Conservation (phyloP, 371 early-diverging fungal species). For the Rhizopus microsporus region DNA sequence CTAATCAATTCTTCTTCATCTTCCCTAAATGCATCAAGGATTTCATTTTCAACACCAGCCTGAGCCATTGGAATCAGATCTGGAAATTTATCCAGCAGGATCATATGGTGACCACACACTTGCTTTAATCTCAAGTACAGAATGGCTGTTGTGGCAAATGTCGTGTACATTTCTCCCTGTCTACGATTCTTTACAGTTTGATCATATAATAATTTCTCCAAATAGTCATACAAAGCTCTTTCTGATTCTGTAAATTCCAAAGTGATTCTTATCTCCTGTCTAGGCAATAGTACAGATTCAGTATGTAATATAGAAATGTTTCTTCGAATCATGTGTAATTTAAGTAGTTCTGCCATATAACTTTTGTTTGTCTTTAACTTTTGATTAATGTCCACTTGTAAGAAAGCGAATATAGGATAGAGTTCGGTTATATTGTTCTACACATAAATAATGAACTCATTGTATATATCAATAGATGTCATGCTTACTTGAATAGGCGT, state of each 20-base stretch:
- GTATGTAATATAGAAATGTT: conserved; percentile 26
- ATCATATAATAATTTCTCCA: conserved; percentile 38
- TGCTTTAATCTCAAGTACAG: conserved; percentile 46
- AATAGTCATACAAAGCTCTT: conserved; percentile 44
- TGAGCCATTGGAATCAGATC: conserved; percentile 34
- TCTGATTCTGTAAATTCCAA: conserved; percentile 40
- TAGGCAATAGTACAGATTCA: conserved; percentile 34
- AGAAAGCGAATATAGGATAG: conserved; percentile 40
- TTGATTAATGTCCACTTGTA: conserved; percentile 25
- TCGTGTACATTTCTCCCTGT: conserved; percentile 16
- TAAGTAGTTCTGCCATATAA: conserved; percentile 31
- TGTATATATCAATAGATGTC: background rate
- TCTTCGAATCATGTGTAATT: conserved; percentile 43
- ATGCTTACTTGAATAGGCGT: conserved; percentile 62
- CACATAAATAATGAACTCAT: background rate
- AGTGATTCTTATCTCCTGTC: conserved; percentile 32
- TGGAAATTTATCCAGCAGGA: conserved; percentile 40
- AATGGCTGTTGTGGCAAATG: conserved; percentile 21
- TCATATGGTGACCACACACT: conserved; percentile 42
- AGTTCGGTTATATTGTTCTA: conserved; percentile 43
- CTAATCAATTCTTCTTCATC: conserved; percentile 10
- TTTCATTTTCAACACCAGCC: conserved; percentile 1
- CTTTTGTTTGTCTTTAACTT: conserved; percentile 25
- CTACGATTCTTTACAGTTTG: conserved; percentile 17
- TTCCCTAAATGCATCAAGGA: conserved; percentile 3